Percentiles rank a stretch among this genome's conserved stretches.
Evolutionary conservation across 75 land plant genomes (phyloP).

Genomic region (Picea sitchensis): DNA sequence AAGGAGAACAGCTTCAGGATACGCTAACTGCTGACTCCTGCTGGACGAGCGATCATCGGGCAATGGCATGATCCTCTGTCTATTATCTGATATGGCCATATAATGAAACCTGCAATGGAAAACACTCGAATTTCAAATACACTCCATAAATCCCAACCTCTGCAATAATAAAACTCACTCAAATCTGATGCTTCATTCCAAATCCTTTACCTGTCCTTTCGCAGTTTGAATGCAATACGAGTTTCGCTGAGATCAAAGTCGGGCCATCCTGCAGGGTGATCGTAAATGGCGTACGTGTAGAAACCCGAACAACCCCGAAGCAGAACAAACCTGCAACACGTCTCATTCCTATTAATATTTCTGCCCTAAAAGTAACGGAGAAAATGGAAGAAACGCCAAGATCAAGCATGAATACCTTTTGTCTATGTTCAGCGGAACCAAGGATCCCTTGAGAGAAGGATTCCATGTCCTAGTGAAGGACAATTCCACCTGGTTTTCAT

Average conservation of each 20-base stretch:
- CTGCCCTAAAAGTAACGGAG: neutral
- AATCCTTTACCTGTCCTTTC: slow-evolving; percentile 40
- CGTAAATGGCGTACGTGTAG: slow-evolving; percentile 57
- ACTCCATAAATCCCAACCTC: too few relatives aligned
- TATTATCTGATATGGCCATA: slow-evolving; percentile 61
- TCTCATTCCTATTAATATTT: neutral
- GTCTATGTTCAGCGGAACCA: slow-evolving; percentile 71
- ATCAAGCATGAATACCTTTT: slow-evolving; percentile 38
- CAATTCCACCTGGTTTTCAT: slow-evolving; percentile 64
- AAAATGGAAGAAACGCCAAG: neutral
- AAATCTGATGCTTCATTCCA: too few relatives aligned
- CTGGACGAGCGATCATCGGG: slow-evolving; percentile 38
- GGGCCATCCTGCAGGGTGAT: slow-evolving; percentile 48
- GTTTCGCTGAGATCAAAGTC: slow-evolving; percentile 42
- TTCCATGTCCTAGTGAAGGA: slow-evolving; percentile 71
- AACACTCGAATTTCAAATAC: neutral
- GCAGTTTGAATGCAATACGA: slow-evolving; percentile 57
- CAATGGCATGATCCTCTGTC: slow-evolving; percentile 55
- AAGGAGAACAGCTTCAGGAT: slow-evolving; percentile 53
- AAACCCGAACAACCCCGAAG: slow-evolving; percentile 53
- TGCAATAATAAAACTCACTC: too few relatives aligned
- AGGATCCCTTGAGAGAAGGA: slow-evolving; percentile 23
- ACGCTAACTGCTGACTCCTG: slow-evolving; percentile 33
- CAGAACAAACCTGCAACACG: slow-evolving; percentile 49
- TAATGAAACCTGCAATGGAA: slow-evolving; percentile 41